Conservation (phyloP, 2,329 filamentous ascomycete species). For the Sphaerulina vaccinii region DNA sequence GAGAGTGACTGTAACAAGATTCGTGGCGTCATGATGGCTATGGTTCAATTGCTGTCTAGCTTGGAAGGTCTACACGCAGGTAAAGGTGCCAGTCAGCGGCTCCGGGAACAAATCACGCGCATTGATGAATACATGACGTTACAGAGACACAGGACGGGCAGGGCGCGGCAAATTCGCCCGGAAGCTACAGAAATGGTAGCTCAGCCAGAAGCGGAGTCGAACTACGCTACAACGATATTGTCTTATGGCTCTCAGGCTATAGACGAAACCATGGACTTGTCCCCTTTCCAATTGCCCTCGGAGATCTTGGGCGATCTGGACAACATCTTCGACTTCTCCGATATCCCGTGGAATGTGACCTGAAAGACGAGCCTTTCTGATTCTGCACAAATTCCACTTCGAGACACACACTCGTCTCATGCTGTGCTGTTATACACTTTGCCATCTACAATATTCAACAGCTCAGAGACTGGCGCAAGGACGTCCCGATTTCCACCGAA, state of each 20-base stretch:
- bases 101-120: slow-evolving; percentile 40
- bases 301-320: slow-evolving; percentile 15
- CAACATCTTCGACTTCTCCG: slow-evolving; percentile 17
- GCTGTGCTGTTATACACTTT: slow-evolving; percentile 49
- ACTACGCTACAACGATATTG: not conserved
- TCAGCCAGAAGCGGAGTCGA: slow-evolving; percentile 6
- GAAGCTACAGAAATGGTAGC: not conserved
- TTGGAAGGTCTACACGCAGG: slow-evolving; percentile 46
- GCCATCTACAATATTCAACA: slow-evolving; percentile 53
- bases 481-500: slow-evolving; percentile 49
- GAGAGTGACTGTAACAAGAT: slow-evolving; percentile 43
- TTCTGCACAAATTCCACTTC: too few relatives aligned
- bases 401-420: not conserved
- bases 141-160: slow-evolving; percentile 11
- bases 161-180: not conserved
- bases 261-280: slow-evolving; percentile 10
- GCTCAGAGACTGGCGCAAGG: slow-evolving; percentile 49
- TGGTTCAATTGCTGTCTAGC: slow-evolving; percentile 42
- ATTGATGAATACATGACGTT: slow-evolving; percentile 44
- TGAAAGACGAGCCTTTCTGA: slow-evolving; percentile 3
- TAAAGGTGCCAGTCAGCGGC: slow-evolving; percentile 39
- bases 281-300: slow-evolving; percentile 17
- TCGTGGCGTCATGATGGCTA: slow-evolving; percentile 34
- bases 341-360: slow-evolving; percentile 8
- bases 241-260: slow-evolving; percentile 1